phyloP scores from a whole-genome alignment of 495 filamentous ascomycete genomes.

The Tuber aestivum region DNA sequence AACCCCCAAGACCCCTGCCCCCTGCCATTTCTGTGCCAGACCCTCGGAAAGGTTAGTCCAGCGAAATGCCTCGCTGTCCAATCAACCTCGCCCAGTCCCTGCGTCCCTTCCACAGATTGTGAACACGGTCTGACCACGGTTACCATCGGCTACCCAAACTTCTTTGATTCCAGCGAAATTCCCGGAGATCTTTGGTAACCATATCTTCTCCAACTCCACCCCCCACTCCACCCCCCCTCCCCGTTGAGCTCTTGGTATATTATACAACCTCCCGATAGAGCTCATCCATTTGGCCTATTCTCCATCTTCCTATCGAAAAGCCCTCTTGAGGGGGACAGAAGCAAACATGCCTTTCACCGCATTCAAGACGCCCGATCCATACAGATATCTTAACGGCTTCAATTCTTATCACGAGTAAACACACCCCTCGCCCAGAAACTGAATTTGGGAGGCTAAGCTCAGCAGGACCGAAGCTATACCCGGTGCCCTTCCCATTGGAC shows the following conservation, averaged over 20 bases:
- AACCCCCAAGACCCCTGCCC: too few relatives aligned
- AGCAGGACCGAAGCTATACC: constrained; percentile 34
- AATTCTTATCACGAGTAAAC: constrained; percentile 58
- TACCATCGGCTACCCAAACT: background rate
- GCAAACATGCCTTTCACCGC: constrained; percentile 53
- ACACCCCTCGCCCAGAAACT: constrained; percentile 15
- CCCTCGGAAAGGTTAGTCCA: too few relatives aligned
- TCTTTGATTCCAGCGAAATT: background rate
- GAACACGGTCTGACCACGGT: background rate
- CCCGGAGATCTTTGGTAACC: background rate
- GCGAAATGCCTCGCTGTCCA: too few relatives aligned
- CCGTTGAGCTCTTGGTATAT: background rate
- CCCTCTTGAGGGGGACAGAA: background rate
- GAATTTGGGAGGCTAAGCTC: background rate
- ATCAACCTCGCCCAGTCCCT: too few relatives aligned
- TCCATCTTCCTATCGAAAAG: background rate
- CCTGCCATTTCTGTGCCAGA: too few relatives aligned
- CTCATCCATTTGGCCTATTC: background rate
- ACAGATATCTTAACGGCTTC: constrained; percentile 65
- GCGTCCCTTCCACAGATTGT: too few relatives aligned
- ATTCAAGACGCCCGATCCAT: constrained; percentile 55
- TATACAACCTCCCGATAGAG: background rate
- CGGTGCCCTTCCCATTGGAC: constrained; percentile 52
- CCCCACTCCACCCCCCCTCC: background rate
- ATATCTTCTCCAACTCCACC: background rate